Evolutionary conservation across 139 green algal species (phyloP), one percentile per base, ranked within the genome.

Genomic region (Haematococcus sp.): DNA sequence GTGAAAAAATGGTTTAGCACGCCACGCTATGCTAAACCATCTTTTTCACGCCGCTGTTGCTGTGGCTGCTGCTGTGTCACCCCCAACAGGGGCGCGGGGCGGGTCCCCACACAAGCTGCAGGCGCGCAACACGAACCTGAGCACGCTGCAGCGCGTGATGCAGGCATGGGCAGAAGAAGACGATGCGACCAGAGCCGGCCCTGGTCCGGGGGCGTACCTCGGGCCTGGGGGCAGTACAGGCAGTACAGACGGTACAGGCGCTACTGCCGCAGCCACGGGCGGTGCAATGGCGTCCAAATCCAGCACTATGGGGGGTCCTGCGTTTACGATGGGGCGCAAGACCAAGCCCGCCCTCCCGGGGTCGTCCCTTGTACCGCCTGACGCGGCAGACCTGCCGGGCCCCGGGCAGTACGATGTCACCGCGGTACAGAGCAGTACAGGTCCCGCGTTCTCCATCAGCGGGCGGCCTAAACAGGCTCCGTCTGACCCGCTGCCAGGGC

Each of bases 281-380:
- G 54, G 54, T n/a, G 7, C 25, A 34, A 49, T 49, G 11, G 11
- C 7, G 7, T 49, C 40, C 40, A 49, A 49, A 49, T n/a, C 28
- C 54, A 61, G 58, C 58, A 65, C 58, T 22, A 28, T 65, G 25
- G 58, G 35, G 16, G 76, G 76, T 1, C 76, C 76, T 4, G 63
- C 76, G 33, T 82, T 75, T 63, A 82, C 76, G 30, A 78, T 82
- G n/a, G 61, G 76, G 23, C 63, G 70, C 40, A 70, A 58, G 30
- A 55, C 35, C 33, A 69, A n/a, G 40, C 4, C 69, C 43, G 46
- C 27, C 20, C 25, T 60, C 20, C 31, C 58, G 2, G 60, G 40
- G 7, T 7, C 7, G 7, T 19, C 7, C 40, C 7, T 49, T 7
- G 40, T 68, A 1, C 69, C 68, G 43, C 52, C 35, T 1, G 76